A percentile compares a stretch with the other conserved stretches of the same genome.
Evolutionary conservation across 345 rosid species (phyloP).

Genomic region (Melaleuca alternifolia): DNA sequence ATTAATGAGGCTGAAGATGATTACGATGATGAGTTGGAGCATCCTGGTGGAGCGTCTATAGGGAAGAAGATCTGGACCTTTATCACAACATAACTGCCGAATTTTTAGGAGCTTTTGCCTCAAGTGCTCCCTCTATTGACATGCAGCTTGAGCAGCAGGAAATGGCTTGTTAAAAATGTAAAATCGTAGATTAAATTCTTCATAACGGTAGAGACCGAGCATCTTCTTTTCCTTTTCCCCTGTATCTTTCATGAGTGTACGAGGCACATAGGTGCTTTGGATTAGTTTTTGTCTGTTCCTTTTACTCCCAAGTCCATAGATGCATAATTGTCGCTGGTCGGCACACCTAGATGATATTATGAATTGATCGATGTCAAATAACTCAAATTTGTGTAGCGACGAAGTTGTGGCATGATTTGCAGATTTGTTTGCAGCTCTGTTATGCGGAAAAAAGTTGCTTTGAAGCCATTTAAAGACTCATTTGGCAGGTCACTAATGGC

Average conservation of each 20-base stretch:
- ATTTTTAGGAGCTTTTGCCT: background rate
- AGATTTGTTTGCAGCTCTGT: background rate
- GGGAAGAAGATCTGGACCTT: conserved; percentile 83
- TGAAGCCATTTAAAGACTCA: background rate
- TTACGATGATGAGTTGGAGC: conserved; percentile 22
- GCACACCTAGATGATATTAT: background rate
- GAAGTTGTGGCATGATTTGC: background rate
- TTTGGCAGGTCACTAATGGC: background rate
- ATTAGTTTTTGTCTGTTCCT: background rate
- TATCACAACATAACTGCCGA: conserved; percentile 21
- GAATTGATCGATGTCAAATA: background rate
- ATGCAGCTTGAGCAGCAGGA: background rate
- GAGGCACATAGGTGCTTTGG: background rate
- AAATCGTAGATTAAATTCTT: background rate
- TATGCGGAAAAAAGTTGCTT: background rate
- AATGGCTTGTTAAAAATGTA: background rate
- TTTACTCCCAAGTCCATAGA: background rate
- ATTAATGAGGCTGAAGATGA: conserved; percentile 38
- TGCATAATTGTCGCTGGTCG: background rate
- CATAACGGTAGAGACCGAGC: background rate
- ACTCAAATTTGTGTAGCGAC: background rate
- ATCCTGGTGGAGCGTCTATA: conserved; percentile 52
- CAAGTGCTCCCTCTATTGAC: background rate
- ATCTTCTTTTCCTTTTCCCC: background rate
- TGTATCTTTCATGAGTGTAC: background rate